These are phyloP conservation scores for Metahyphopichia silvanorum DNA, from an alignment of 805 yeast genomes.

Conservation along the genomic window DNA sequence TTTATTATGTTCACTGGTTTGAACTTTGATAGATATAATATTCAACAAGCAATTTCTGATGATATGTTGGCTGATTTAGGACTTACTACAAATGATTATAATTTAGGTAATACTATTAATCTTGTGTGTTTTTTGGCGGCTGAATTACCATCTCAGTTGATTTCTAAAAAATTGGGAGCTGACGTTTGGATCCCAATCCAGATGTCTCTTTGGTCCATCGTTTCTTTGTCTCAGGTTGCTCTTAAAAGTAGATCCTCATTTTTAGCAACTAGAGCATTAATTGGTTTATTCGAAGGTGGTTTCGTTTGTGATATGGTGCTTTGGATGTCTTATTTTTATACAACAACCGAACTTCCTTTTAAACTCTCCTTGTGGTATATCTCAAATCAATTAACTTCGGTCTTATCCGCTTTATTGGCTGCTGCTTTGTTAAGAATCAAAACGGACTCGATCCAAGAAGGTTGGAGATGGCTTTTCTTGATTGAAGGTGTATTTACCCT, in stretches of 20 bases:
- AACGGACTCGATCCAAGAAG: constrained; percentile 11
- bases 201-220: constrained; percentile 25
- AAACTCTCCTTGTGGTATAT: constrained; percentile 46
- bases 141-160: constrained; percentile 58
- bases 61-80: constrained; percentile 28
- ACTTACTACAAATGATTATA: constrained; percentile 35
- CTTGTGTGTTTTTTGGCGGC: constrained; percentile 39
- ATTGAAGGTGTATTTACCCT: constrained; percentile 62
- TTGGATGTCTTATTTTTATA: constrained; percentile 67
- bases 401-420: constrained; percentile 14
- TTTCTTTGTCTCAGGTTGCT: constrained; percentile 22
- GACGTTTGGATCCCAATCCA: constrained; percentile 55
- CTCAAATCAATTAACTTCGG: constrained; percentile 5
- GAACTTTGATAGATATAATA: constrained; percentile 21
- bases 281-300: constrained; percentile 29
- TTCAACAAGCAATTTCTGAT: constrained; percentile 19
- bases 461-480: constrained; percentile 65
- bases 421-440: constrained; percentile 15
- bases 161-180: constrained; percentile 60
- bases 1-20: constrained; percentile 20
- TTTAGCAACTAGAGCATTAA: constrained; percentile 20
- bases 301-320: constrained; percentile 51
- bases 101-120: constrained; percentile 38
- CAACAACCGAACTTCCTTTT: constrained; percentile 51
- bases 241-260: constrained; percentile 19